These are phyloP conservation scores for Borealophlyctis nickersoniae DNA, from an alignment of 192 early-diverging fungal genomes.

Conservation along the genomic window DNA sequence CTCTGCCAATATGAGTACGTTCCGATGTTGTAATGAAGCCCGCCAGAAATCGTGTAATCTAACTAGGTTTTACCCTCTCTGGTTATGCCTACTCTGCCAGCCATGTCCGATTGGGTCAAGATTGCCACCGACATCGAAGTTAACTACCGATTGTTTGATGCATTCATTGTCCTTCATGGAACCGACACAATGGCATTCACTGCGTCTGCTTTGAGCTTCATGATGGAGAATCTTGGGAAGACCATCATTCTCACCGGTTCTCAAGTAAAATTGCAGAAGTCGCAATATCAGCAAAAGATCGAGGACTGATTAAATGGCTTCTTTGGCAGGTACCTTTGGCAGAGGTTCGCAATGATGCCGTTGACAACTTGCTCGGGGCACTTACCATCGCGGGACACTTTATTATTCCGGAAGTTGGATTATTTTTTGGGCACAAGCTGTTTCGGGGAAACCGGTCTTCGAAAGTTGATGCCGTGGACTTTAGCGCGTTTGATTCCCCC, in stretches of 20 bases:
- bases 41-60: too few relatives aligned
- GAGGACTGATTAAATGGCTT: slow-evolving; percentile 4
- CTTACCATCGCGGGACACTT: slow-evolving; percentile 97
- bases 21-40: too few relatives aligned
- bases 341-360: slow-evolving; percentile 95
- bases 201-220: slow-evolving; percentile 75
- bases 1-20: slow-evolving; percentile 84
- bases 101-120: slow-evolving; percentile 83
- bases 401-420: slow-evolving; percentile 91
- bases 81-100: slow-evolving; percentile 9
- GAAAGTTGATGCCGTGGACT: slow-evolving; percentile 55
- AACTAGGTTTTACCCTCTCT: neutral
- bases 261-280: slow-evolving; percentile 67
- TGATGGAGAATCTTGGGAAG: slow-evolving; percentile 97
- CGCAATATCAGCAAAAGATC: too few relatives aligned
- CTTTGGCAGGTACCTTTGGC: slow-evolving; percentile 76
- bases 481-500: slow-evolving; percentile 62
- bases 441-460: slow-evolving; percentile 86
- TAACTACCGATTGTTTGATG: slow-evolving; percentile 90
- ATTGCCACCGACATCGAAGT: slow-evolving; percentile 94
- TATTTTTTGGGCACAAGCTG: slow-evolving; percentile 93
- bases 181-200: slow-evolving; percentile 52
- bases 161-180: slow-evolving; percentile 91
- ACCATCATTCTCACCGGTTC: slow-evolving; percentile 97
- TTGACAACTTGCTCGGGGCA: slow-evolving; percentile 94